phyloP scores from a whole-genome alignment of 192 early-diverging fungal genomes.

The Coemansia sp. region DNA sequence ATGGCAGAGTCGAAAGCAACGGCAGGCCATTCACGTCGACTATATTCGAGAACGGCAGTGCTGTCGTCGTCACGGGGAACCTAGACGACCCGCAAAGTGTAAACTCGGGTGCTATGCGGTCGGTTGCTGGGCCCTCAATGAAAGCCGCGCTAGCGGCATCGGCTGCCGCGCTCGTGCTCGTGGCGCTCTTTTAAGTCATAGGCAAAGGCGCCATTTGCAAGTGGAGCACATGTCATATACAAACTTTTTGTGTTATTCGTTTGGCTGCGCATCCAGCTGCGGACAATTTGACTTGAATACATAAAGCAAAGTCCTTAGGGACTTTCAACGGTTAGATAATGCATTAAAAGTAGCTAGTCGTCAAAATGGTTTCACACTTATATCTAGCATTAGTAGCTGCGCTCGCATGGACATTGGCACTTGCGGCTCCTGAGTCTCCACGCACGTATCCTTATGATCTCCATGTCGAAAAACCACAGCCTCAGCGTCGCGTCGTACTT shows the following conservation, averaged over 20 bases:
- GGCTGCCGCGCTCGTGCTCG: slow-evolving; percentile 3
- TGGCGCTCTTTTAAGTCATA: slow-evolving; percentile 2
- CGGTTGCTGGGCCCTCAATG: neutral
- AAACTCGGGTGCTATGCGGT: slow-evolving; percentile 1
- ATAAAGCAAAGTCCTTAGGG: neutral
- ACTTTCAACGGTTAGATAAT: neutral
- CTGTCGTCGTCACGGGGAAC: slow-evolving; percentile 33
- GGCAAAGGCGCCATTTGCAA: slow-evolving; percentile 1
- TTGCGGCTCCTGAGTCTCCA: slow-evolving; percentile 5
- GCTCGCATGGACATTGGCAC: neutral
- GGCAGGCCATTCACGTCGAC: slow-evolving; percentile 37
- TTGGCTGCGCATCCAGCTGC: neutral
- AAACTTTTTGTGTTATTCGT: neutral
- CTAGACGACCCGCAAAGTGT: neutral
- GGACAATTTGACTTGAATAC: neutral
- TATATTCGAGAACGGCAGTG: slow-evolving; percentile 36
- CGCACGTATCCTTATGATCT: slow-evolving; percentile 37
- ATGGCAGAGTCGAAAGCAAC: neutral
- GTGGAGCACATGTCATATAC: neutral
- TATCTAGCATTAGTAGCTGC: neutral
- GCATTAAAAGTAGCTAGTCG: neutral
- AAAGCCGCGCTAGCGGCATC: slow-evolving; percentile 1
- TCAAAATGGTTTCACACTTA: neutral
- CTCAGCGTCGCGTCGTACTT: slow-evolving; percentile 21
- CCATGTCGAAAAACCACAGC: slow-evolving; percentile 36